Percentiles rank a stretch among this genome's conserved stretches.
These are phyloP conservation scores for Syzygium grande DNA, from an alignment of 345 rosid species.

Conservation along the genomic window DNA sequence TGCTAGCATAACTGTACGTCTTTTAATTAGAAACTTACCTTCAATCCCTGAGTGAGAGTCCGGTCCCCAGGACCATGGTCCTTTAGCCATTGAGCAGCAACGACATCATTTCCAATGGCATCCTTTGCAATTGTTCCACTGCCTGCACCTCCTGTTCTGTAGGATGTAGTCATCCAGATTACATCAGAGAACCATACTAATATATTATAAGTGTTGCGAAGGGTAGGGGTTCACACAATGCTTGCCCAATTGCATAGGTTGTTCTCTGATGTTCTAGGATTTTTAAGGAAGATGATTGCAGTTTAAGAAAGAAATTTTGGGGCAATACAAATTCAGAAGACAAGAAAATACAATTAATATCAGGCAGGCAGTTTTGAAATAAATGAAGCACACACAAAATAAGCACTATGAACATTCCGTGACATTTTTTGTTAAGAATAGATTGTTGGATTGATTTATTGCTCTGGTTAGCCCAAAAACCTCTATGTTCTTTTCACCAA, in stretches of 20 bases:
- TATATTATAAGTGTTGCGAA: neutral
- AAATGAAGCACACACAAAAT: neutral
- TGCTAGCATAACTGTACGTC: neutral
- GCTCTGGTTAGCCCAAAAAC: neutral
- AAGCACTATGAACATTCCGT: neutral
- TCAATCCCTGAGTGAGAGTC: slow-evolving; percentile 80
- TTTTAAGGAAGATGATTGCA: neutral
- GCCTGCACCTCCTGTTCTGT: slow-evolving; percentile 43
- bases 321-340: neutral
- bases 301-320: neutral
- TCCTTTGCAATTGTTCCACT: slow-evolving; percentile 88
- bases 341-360: neutral
- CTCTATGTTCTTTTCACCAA: neutral
- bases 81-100: slow-evolving; percentile 72
- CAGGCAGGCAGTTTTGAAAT: neutral
- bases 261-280: neutral
- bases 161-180: neutral
- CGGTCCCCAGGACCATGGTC: slow-evolving; percentile 79
- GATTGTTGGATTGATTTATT: neutral
- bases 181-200: neutral
- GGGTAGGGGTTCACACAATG: neutral
- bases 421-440: neutral
- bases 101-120: slow-evolving; percentile 71
- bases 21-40: slow-evolving; percentile 30
- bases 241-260: neutral